Base-by-base conservation (phyloP, 495 filamentous ascomycete genomes). In the Staphylotrichum longicolle region DNA sequence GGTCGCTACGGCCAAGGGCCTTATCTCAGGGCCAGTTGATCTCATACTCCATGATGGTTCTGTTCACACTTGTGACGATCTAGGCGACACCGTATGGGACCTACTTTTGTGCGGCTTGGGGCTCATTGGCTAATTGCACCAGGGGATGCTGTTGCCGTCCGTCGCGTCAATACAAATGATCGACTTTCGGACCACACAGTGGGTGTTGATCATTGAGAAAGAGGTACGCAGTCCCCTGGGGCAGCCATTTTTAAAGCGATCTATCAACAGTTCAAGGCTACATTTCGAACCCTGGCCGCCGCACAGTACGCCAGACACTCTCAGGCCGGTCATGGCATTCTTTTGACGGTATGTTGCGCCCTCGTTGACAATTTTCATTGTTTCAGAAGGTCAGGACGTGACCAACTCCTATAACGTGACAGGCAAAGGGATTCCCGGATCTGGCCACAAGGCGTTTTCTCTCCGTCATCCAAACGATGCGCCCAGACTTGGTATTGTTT, bases 361-460 rank as follows among this genome's bases (percentile, higher is more conserved):
- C 15, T 30, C 41, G 2, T 34, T 47, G 30, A 54, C 52, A 5
- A 57, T 27, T 12, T 7, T 47, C 20, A 32, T 33, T 7, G 20
- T 27, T 27, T 27, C 20, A 27, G 20, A 27, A 27, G 20, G 20
- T 27, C 20, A 27, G 20, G 20, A 1, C 20, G 20, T 27, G 20
- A 27, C 20, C 20, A 27, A 27, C 20, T 39, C 37, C 5, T 37
- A 3, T 3, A 8, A 27, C 0, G 6, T 7, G 11, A 12, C 60
- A 91, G 91, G 90, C 85, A 1, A 98, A 96, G 78, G 94, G 94
- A 0, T 98, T 95, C 72, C 93, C 94, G 0, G 94, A 98, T 67
- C 78, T 96, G 32, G 80, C 82, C 5, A 96, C 93, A 0, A 76
- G 95, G 39, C 80, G 82, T 47, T 92, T 97, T 57, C 77, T 90